Conservation (phyloP, 1,284 basidiomycete genomes). For the Puccinia hordei region DNA sequence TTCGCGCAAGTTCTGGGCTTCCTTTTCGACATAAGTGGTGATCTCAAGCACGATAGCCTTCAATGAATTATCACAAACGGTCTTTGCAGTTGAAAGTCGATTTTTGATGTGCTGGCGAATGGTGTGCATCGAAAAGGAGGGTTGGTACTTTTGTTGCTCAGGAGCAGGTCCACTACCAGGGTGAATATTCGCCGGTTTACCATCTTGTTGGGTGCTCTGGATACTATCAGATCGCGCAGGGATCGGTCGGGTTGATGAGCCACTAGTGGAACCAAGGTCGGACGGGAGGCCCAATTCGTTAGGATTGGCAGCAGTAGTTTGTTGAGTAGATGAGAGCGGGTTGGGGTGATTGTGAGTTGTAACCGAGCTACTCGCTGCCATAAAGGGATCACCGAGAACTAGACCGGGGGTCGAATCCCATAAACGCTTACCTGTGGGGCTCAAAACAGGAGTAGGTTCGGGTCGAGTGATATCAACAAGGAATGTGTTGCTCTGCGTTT, state of each 20-base stretch:
- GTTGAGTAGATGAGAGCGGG: conserved; percentile 4
- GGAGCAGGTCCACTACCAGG: conserved; percentile 13
- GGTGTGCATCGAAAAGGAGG: conserved; percentile 63
- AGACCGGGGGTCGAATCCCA: conserved; percentile 50
- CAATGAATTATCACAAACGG: conserved; percentile 91
- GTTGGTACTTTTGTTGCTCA: conserved; percentile 52
- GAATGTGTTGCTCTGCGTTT: neutral
- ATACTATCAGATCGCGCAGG: neutral
- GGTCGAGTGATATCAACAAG: conserved; percentile 27
- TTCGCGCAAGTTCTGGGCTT: conserved; percentile 68
- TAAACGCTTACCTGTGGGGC: conserved; percentile 37
- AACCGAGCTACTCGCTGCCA: neutral
- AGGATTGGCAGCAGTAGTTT: too few relatives aligned
- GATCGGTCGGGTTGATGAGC: conserved; percentile 8
- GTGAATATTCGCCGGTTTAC: neutral
- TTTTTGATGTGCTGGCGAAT: conserved; percentile 90
- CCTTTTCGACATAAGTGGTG: conserved; percentile 88
- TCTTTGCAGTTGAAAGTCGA: conserved; percentile 88
- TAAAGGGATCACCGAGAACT: conserved; percentile 47
- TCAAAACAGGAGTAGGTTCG: conserved; percentile 49
- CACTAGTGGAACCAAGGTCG: neutral
- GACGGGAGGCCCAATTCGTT: neutral
- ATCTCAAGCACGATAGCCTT: conserved; percentile 88
- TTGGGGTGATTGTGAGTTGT: neutral
- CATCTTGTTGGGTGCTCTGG: neutral